phyloP scores from a whole-genome alignment of 108 stramenopile species.

The Nitzschia palea region DNA sequence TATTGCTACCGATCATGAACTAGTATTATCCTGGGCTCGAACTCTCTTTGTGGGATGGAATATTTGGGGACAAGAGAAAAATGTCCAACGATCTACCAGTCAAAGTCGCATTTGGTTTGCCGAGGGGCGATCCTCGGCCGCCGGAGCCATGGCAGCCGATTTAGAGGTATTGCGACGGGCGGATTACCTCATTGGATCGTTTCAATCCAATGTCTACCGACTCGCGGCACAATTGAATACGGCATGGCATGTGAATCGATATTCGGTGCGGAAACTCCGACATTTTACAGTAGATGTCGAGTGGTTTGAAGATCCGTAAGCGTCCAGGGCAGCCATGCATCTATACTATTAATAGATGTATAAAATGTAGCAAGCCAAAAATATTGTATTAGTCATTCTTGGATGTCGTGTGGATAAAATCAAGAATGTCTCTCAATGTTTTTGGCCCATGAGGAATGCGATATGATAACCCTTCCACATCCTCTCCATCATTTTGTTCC shows the following conservation, averaged over 20 bases:
- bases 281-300: conserved; percentile 28
- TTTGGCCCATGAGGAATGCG: conserved; percentile 31
- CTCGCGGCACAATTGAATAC: conserved; percentile 26
- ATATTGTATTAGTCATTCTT: not conserved
- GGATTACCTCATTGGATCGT: conserved; percentile 28
- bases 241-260: conserved; percentile 1
- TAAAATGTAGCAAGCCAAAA: too few relatives aligned
- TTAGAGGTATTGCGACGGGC: conserved; percentile 20
- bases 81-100: conserved; percentile 2
- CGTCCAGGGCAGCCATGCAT: too few relatives aligned
- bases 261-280: conserved; percentile 1
- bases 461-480: conserved; percentile 8
- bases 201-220: conserved; percentile 34
- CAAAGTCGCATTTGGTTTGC: conserved; percentile 22
- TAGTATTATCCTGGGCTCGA: conserved; percentile 4
- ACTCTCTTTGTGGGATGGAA: conserved; percentile 16
- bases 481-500: not conserved
- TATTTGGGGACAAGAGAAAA: not conserved
- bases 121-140: not conserved
- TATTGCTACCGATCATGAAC: conserved; percentile 18
- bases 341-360: too few relatives aligned
- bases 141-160: conserved; percentile 18
- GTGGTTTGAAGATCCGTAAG: conserved; percentile 33
- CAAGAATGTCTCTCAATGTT: conserved; percentile 27
- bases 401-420: not conserved